Evolutionary conservation across 2,329 filamentous ascomycete species (phyloP).

Genomic region (Sarocladiaceae sp.): DNA sequence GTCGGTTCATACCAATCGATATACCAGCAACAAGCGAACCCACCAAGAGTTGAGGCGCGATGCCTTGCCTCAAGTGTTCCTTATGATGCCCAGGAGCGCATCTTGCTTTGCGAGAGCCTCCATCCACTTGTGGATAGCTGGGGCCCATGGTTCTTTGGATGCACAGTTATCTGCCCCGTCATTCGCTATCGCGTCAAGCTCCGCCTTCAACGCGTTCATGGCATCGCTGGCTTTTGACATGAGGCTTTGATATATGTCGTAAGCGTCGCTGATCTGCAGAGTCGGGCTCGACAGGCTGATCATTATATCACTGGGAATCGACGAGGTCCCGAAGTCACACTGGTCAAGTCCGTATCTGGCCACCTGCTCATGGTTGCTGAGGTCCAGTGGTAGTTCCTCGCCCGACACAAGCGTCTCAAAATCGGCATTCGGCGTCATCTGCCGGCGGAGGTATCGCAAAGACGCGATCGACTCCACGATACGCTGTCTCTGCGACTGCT

Average conservation of each 20-base stretch:
- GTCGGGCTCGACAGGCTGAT: neutral
- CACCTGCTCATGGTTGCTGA: conserved; percentile 19
- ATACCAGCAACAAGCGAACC: conserved; percentile 59
- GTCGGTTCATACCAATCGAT: conserved; percentile 71
- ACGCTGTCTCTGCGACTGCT: conserved; percentile 40
- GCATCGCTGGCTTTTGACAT: conserved; percentile 34
- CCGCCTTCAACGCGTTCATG: conserved; percentile 40
- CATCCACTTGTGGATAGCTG: conserved; percentile 63
- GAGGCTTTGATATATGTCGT: conserved; percentile 32
- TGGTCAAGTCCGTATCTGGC: conserved; percentile 23
- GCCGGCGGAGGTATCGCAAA: conserved; percentile 30
- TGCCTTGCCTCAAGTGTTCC: conserved; percentile 5
- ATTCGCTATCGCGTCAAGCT: conserved; percentile 40
- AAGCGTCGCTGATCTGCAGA: conserved; percentile 17
- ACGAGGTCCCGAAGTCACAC: conserved; percentile 18
- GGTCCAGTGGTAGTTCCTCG: conserved; percentile 17
- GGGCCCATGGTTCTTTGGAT: conserved; percentile 61
- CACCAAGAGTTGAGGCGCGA: neutral
- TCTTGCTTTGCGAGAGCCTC: conserved; percentile 62
- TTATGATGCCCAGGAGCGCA: conserved; percentile 41
- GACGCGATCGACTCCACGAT: conserved; percentile 37
- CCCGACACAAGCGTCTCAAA: conserved; percentile 14
- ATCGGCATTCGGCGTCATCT: conserved; percentile 14
- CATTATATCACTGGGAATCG: neutral
- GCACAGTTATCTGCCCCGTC: conserved; percentile 27